A percentile compares a stretch with the other conserved stretches of the same genome.
Evolutionary conservation across 2,329 filamentous ascomycete genomes (phyloP).

Genomic region (Cercospora citrullina): DNA sequence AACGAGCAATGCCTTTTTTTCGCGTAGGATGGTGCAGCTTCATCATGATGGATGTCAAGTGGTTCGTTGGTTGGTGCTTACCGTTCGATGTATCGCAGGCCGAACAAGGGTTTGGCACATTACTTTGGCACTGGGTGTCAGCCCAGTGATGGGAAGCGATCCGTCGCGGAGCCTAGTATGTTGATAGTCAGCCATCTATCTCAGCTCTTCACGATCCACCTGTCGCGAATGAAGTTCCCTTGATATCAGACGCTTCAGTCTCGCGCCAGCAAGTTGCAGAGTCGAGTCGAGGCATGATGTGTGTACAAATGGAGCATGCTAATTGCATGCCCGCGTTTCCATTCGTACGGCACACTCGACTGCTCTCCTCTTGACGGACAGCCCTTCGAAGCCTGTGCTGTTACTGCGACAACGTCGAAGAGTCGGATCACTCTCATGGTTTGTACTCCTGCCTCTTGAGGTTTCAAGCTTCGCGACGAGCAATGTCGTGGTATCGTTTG

Average conservation of each 20-base stretch:
- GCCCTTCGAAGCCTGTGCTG: not conserved
- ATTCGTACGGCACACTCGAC: not conserved
- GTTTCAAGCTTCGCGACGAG: not conserved
- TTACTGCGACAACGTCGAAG: not conserved
- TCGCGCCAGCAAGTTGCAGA: not conserved
- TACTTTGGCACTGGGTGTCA: not conserved
- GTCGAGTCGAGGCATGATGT: slow-evolving; percentile 2
- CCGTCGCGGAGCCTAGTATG: not conserved
- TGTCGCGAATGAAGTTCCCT: not conserved
- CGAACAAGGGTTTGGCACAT: not conserved
- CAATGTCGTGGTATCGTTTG: not conserved
- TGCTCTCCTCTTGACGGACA: slow-evolving; percentile 1
- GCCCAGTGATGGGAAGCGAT: not conserved
- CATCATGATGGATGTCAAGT: not conserved
- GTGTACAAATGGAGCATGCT: not conserved
- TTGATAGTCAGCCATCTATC: not conserved
- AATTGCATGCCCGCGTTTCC: not conserved
- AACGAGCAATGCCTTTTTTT: not conserved
- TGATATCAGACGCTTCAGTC: not conserved
- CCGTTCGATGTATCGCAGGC: not conserved
- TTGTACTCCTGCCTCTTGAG: not conserved
- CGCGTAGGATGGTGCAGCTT: not conserved
- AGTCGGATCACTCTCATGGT: not conserved
- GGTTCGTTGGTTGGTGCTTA: not conserved
- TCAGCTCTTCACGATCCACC: not conserved